Percentiles rank a stretch among this genome's conserved stretches.
Evolutionary conservation across 176 grass and related monocot genomes (phyloP).

Genomic region (Avena eriantha): DNA sequence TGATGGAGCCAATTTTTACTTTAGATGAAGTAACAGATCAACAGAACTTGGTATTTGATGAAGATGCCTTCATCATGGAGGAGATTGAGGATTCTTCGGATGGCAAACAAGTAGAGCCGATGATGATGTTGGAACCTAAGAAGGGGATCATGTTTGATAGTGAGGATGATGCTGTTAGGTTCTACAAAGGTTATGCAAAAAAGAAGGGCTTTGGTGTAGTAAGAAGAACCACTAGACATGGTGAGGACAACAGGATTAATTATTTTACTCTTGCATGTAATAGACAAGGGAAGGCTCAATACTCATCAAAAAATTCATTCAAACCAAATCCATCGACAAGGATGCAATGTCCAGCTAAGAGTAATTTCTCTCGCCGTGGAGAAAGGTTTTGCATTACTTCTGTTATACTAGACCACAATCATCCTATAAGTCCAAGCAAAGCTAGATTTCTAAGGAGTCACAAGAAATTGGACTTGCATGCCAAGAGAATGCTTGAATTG

Average conservation of each 20-base stretch:
- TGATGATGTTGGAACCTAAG: neutral
- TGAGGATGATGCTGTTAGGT: neutral
- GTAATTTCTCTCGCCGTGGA: neutral
- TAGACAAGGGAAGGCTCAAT: conserved; percentile 20
- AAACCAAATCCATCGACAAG: neutral
- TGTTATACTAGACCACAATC: neutral
- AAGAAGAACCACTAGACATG: neutral
- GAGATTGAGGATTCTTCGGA: neutral
- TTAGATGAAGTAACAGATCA: neutral
- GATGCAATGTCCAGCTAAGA: neutral
- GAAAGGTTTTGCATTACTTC: neutral
- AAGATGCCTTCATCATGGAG: neutral
- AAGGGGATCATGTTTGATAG: neutral
- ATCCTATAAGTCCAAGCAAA: neutral
- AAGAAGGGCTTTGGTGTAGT: neutral
- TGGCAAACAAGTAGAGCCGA: neutral
- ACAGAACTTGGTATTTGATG: neutral
- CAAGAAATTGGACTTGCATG: neutral
- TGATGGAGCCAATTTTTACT: neutral
- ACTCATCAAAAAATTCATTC: neutral
- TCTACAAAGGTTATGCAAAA: neutral
- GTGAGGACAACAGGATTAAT: neutral
- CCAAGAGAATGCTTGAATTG: neutral
- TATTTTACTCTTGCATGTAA: neutral
- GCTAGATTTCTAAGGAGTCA: neutral